Evolutionary conservation across 768 basidiomycete species (phyloP).

Genomic region (Pulveroboletus sp.): DNA sequence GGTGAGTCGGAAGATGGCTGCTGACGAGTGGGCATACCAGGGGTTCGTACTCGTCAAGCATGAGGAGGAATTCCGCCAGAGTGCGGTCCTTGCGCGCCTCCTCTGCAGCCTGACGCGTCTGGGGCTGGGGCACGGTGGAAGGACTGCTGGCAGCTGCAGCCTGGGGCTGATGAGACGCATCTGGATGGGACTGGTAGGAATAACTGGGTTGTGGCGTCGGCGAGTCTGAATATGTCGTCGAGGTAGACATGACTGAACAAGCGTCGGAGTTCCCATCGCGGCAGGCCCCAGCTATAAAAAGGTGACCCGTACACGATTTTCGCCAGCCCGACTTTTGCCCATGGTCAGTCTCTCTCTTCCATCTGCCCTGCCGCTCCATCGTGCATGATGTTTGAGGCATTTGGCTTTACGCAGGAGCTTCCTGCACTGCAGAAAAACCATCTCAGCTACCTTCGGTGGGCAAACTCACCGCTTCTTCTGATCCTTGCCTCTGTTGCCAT

Average conservation of each 20-base stretch:
- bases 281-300: constrained; percentile 22
- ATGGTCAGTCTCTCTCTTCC: constrained; percentile 20
- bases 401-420: constrained; percentile 76
- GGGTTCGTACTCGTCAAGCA: constrained; percentile 96
- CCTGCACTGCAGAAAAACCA: constrained; percentile 78
- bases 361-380: constrained; percentile 29
- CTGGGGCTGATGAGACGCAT: constrained; percentile 24
- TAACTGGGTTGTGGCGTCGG: constrained; percentile 31
- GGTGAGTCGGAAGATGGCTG: neutral
- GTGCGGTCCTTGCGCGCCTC: constrained; percentile 87
- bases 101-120: constrained; percentile 68
- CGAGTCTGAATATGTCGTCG: constrained; percentile 30
- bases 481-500: constrained; percentile 9
- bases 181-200: constrained; percentile 15
- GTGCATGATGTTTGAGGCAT: constrained; percentile 86
- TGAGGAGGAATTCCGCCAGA: constrained; percentile 87
- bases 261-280: constrained; percentile 29
- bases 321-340: neutral
- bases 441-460: constrained; percentile 88
- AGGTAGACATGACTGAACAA: constrained; percentile 29
- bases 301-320: neutral
- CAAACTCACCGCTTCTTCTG: constrained; percentile 47
- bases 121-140: constrained; percentile 31
- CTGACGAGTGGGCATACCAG: constrained; percentile 49
- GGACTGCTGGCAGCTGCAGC: constrained; percentile 15